These are phyloP conservation scores for Limnanthes douglasii DNA, from an alignment of 345 rosid genomes.

Conservation along the genomic window DNA sequence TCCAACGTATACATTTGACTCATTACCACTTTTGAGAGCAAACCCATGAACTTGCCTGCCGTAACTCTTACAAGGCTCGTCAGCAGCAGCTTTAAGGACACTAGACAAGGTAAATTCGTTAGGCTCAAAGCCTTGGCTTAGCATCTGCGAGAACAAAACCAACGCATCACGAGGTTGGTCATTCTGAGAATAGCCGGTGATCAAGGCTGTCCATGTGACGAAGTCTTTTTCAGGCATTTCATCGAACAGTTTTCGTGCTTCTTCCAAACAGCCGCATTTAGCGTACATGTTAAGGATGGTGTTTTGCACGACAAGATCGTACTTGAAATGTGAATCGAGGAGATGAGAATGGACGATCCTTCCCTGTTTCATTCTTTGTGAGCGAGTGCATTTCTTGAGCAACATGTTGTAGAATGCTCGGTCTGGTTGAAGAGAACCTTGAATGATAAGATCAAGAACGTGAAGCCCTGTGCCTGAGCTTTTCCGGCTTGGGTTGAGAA, in stretches of 20 bases:
- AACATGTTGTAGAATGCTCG: slow-evolving; percentile 21
- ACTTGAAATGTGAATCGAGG: slow-evolving; percentile 14
- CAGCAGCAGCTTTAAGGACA: slow-evolving; percentile 44
- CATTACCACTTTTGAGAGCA: slow-evolving; percentile 27
- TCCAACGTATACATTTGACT: slow-evolving; percentile 42
- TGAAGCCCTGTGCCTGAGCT: slow-evolving; percentile 15
- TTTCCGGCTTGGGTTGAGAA: slow-evolving; percentile 10
- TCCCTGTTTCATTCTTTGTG: slow-evolving; percentile 20
- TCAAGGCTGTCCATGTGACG: slow-evolving; percentile 47
- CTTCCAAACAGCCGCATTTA: slow-evolving; percentile 27
- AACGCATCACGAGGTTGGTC: slow-evolving; percentile 27
- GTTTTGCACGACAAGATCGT: slow-evolving; percentile 24
- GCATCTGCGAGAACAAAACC: slow-evolving; percentile 27
- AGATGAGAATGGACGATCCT: slow-evolving; percentile 25
- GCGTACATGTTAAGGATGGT: slow-evolving; percentile 30
- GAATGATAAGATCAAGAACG: slow-evolving; percentile 22
- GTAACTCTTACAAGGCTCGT: slow-evolving; percentile 6
- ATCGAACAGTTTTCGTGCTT: slow-evolving; percentile 36
- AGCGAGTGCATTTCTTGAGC: slow-evolving; percentile 28
- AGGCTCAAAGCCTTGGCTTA: slow-evolving; percentile 21
- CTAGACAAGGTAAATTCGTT: slow-evolving; percentile 44
- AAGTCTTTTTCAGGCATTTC: slow-evolving; percentile 28
- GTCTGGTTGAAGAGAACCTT: slow-evolving; percentile 13
- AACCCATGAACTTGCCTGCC: slow-evolving; percentile 46
- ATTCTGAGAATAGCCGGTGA: slow-evolving; percentile 43